Base-by-base conservation (phyloP, 1,284 basidiomycete genomes). In the Cryptococcus neoformans region DNA sequence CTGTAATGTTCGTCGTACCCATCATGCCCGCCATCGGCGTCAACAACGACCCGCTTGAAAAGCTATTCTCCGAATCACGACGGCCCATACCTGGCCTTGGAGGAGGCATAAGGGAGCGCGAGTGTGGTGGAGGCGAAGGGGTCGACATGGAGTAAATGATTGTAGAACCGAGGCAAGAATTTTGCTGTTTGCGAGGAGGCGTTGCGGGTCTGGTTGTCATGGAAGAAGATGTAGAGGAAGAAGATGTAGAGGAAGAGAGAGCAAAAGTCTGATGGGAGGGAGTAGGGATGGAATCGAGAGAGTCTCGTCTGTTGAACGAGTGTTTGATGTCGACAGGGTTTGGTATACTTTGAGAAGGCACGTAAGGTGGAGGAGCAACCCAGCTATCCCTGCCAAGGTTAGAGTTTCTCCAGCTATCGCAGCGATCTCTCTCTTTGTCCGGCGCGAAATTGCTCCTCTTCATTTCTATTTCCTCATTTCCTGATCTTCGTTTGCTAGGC, bases 291-390 rank as follows among this genome's bases (percentile, higher is more conserved):
- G 56, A 61, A 56, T 61, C 59, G 5, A 58, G 47, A 3, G 44
- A 51, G 34, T 61, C 59, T 14, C 59, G 53, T 17, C 12, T 49
- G 40, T 28, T 28, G 4, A 28, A 28, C 44, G 36, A 21, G 14
- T 54, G 28, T 38, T 44, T 16, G 49, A 9, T 10, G 40, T 35
- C 42, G 6, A 0, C 34, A 47, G 34, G 17, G 28, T 6, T 47
- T 8, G 46, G 34, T 34, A 28, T 36, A 7, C 34, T 12, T 10
- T 37, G 12, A 21, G 60, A 54, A 35, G 62, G 60, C 0, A 40
- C 57, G 40, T 67, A 66, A 9, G 66, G 68, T 6, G 66, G 68
- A 34, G 68, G 66, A n/a, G 64, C 66, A 8, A 44, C 45, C 46
- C 62, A 58, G 53, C 54, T 54, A 14, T 57, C 46, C 37, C 39